These are phyloP conservation scores for Diutina pseudorugosa DNA, from an alignment of 1,139 yeast species.

Conservation along the genomic window DNA sequence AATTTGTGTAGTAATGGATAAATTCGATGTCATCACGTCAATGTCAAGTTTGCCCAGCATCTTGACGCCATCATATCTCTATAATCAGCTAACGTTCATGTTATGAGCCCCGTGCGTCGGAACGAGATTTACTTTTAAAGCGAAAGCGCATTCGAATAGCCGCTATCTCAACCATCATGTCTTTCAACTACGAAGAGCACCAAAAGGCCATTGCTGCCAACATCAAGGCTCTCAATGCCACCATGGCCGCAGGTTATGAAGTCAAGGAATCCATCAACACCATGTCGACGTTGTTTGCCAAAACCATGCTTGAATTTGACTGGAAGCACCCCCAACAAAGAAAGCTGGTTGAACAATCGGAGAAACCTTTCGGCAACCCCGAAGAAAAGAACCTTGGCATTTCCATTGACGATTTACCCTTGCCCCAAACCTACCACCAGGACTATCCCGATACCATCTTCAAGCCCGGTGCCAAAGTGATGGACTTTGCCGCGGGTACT, in stretches of 20 bases:
- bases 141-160: no score
- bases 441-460: neutral
- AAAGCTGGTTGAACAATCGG: conserved; percentile 9
- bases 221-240: conserved; percentile 11
- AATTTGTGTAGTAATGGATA: no score
- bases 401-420: conserved; percentile 12
- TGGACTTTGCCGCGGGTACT: conserved; percentile 38
- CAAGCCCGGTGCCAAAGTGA: conserved; percentile 10
- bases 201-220: conserved; percentile 16
- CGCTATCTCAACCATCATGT: no score
- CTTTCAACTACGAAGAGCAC: conserved; percentile 6
- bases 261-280: conserved; percentile 10
- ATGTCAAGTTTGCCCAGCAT: no score
- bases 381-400: neutral
- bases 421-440: neutral
- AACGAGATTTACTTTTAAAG: no score
- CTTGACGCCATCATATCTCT: no score
- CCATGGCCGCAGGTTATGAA: conserved; percentile 16
- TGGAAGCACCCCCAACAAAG: conserved; percentile 6
- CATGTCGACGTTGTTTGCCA: conserved; percentile 13
- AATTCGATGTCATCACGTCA: no score
- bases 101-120: no score
- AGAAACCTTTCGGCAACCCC: conserved; percentile 7
- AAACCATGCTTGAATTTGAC: conserved; percentile 14
- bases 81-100: no score